Evolutionary conservation across 1,284 basidiomycete species (phyloP).

Genomic region (Pseudozyma tsukubaensis): DNA sequence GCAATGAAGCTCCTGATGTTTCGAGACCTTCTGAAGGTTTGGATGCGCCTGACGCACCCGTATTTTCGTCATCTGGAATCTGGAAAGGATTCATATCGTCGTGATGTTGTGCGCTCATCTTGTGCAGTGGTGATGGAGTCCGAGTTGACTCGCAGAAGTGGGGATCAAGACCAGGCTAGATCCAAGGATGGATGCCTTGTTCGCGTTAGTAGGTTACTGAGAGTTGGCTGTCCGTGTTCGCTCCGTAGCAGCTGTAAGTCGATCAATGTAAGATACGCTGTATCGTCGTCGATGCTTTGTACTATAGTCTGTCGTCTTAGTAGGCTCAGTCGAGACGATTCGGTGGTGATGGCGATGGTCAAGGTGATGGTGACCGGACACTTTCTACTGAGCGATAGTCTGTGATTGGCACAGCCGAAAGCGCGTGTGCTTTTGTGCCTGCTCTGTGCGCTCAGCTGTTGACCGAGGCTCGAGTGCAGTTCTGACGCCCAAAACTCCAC

Average conservation of each 20-base stretch:
- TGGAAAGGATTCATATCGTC: slow-evolving; percentile 50
- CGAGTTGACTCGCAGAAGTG: neutral
- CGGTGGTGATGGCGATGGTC: neutral
- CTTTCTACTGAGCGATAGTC: neutral
- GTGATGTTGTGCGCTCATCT: slow-evolving; percentile 24
- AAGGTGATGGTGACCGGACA: slow-evolving; percentile 1
- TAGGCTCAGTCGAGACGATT: neutral
- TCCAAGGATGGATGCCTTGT: neutral
- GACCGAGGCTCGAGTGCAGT: neutral
- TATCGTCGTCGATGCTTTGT: too few species aligned
- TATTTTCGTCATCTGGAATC: slow-evolving; percentile 41
- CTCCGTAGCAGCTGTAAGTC: too few species aligned
- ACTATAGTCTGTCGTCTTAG: too few species aligned
- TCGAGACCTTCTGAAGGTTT: slow-evolving; percentile 11
- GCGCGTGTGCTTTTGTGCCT: neutral
- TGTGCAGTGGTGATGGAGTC: slow-evolving; percentile 1
- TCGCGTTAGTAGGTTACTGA: too few species aligned
- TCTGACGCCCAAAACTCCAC: slow-evolving; percentile 16
- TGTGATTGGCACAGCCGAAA: neutral
- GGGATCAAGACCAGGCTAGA: neutral
- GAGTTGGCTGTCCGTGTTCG: too few species aligned
- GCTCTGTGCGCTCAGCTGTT: slow-evolving; percentile 11
- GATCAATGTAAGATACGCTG: too few species aligned
- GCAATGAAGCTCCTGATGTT: slow-evolving; percentile 20
- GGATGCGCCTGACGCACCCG: neutral